Evolutionary conservation across 306 rosid genomes (phyloP).

Genomic region (Boehmeria nivea): DNA sequence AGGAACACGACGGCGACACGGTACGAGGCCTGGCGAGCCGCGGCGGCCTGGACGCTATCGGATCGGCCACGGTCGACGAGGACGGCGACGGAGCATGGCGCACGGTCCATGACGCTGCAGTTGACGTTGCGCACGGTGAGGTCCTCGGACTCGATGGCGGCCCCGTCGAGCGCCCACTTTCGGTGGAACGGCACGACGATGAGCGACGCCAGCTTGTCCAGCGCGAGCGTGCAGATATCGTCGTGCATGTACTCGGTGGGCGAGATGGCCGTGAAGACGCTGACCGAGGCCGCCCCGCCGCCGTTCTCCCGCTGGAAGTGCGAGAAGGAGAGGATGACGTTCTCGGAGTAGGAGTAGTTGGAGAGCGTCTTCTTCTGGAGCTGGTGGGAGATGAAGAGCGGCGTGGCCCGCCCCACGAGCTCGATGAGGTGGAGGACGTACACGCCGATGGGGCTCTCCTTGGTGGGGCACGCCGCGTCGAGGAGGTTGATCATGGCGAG

Average conservation of each 20-base stretch:
- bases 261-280: slow-evolving; percentile 40
- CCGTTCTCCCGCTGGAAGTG: slow-evolving; percentile 34
- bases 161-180: slow-evolving; percentile 37
- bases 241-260: slow-evolving; percentile 46
- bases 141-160: slow-evolving; percentile 33
- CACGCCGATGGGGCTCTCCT: slow-evolving; percentile 30
- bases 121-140: slow-evolving; percentile 29
- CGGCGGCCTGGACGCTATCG: slow-evolving; percentile 20
- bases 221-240: slow-evolving; percentile 47
- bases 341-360: slow-evolving; percentile 17
- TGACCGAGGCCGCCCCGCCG: slow-evolving; percentile 8
- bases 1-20: slow-evolving; percentile 39
- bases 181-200: slow-evolving; percentile 55
- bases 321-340: slow-evolving; percentile 34
- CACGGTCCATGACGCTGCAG: slow-evolving; percentile 30
- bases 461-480: slow-evolving; percentile 40
- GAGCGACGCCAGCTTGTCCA: slow-evolving; percentile 40
- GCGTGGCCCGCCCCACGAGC: slow-evolving; percentile 56
- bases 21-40: slow-evolving; percentile 15
- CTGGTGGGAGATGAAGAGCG: slow-evolving; percentile 52
- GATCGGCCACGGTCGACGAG: slow-evolving; percentile 38
- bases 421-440: slow-evolving; percentile 56
- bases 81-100: slow-evolving; percentile 53
- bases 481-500: slow-evolving; percentile 49
- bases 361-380: slow-evolving; percentile 28